These are phyloP conservation scores for Yamadazyma olivae DNA, from an alignment of 805 yeast species.

Conservation along the genomic window DNA sequence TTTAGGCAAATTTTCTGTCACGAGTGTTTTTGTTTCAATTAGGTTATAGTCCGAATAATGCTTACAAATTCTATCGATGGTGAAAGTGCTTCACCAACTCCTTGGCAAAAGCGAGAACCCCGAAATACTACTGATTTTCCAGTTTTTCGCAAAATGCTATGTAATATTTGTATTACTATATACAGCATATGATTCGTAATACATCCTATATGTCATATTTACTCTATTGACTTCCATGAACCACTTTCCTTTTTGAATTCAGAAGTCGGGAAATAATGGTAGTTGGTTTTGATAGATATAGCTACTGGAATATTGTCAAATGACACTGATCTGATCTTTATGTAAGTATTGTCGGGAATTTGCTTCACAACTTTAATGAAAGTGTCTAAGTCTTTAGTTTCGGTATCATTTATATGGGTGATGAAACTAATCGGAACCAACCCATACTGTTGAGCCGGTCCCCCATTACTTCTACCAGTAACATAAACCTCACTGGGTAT, in stretches of 20 bases:
- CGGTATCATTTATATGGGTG: constrained; percentile 80
- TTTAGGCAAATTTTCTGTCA: too few species aligned
- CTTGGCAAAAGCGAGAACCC: too few species aligned
- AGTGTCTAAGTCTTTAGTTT: constrained; percentile 66
- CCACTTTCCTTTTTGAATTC: constrained; percentile 53
- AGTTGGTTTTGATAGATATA: constrained; percentile 78
- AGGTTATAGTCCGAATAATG: too few species aligned
- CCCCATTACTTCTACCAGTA: constrained; percentile 69
- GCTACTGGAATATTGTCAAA: constrained; percentile 88
- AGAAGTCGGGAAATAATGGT: constrained; percentile 81
- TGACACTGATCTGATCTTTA: constrained; percentile 75
- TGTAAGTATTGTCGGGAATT: constrained; percentile 77
- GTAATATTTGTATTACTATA: too few species aligned
- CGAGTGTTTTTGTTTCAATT: too few species aligned
- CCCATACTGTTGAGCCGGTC: constrained; percentile 83
- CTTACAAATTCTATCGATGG: too few species aligned
- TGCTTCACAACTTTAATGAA: constrained; percentile 64
- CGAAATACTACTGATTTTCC: too few species aligned
- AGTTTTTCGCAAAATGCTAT: too few species aligned
- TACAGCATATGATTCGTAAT: too few species aligned
- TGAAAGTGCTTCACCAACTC: too few species aligned
- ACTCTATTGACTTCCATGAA: too few species aligned
- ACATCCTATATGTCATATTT: too few species aligned
- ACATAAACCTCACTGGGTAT: constrained; percentile 85
- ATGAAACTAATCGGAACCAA: constrained; percentile 78